These are phyloP conservation scores for Harringtonia lauricola DNA, from an alignment of 2,329 filamentous ascomycete genomes.

Conservation along the genomic window DNA sequence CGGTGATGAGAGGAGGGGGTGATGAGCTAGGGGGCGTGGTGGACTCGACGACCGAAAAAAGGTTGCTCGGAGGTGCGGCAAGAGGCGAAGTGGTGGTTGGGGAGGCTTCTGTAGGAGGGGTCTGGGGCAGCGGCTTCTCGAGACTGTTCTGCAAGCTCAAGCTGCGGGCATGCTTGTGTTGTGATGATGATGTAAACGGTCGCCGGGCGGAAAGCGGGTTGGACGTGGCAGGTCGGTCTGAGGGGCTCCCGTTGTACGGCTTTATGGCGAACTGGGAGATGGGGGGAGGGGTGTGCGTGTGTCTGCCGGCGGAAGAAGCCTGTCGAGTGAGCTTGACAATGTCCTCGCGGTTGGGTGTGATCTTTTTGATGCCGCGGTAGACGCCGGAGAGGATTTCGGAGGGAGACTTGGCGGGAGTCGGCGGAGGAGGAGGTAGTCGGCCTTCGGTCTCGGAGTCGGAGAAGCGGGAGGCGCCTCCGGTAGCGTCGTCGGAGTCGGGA, in stretches of 20 bases:
- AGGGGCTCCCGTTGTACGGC: constrained; percentile 13
- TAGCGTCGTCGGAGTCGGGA: constrained; percentile 17
- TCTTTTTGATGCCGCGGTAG: constrained; percentile 39
- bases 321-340: constrained; percentile 30
- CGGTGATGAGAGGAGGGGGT: constrained; percentile 15
- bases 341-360: constrained; percentile 31
- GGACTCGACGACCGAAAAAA: no score
- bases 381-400: constrained; percentile 39
- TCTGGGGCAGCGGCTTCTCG: constrained; percentile 42
- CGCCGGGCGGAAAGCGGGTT: constrained; percentile 14
- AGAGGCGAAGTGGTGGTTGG: constrained; percentile 7
- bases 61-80: constrained; percentile 9
- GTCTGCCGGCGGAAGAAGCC: constrained; percentile 30
- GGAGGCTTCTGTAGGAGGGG: constrained; percentile 21
- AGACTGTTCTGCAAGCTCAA: constrained; percentile 45
- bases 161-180: constrained; percentile 42
- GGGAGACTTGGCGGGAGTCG: constrained; percentile 23
- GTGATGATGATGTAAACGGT: constrained; percentile 14
- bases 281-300: constrained; percentile 8
- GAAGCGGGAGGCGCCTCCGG: constrained; percentile 25
- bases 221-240: constrained; percentile 16
- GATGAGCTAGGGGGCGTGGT: no score
- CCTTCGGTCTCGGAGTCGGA: constrained; percentile 33
- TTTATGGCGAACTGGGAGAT: constrained; percentile 22
- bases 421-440: constrained; percentile 21